Conservation (phyloP, 495 filamentous ascomycete species). For the Trichoderma virens region DNA sequence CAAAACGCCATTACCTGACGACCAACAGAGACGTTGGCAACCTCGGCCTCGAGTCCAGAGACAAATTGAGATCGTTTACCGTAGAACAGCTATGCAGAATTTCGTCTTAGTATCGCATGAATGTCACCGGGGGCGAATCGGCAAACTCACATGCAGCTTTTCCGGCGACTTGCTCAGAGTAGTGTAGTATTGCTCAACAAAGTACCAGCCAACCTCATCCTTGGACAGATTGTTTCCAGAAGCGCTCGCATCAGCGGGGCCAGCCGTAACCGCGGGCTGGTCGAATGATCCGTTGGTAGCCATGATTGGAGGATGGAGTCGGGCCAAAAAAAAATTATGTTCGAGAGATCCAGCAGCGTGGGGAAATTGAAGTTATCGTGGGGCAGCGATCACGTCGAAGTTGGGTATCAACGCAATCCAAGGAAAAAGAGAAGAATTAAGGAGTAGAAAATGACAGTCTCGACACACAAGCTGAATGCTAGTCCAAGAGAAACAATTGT, state of each 20-base stretch:
- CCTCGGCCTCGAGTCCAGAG: constrained; percentile 78
- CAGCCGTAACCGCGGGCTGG: constrained; percentile 14
- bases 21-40: constrained; percentile 73
- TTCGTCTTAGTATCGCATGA: background rate
- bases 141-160: constrained; percentile 70
- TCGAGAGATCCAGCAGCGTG: background rate
- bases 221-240: constrained; percentile 42
- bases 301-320: constrained; percentile 26
- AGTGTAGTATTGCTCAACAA: constrained; percentile 98
- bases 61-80: constrained; percentile 75
- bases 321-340: background rate
- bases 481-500: constrained; percentile 1
- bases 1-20: constrained; percentile 57
- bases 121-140: constrained; percentile 11
- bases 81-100: constrained; percentile 60
- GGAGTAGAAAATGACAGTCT: background rate
- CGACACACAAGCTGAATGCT: constrained; percentile 1
- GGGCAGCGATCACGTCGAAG: constrained; percentile 6
- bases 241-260: constrained; percentile 16
- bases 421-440: background rate
- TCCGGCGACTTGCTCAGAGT: constrained; percentile 90
- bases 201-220: constrained; percentile 97
- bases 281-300: constrained; percentile 40
- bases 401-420: constrained; percentile 6
- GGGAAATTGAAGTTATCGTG: constrained; percentile 3